These are phyloP conservation scores for Pyrenophora teres DNA, from an alignment of 2,329 filamentous ascomycete genomes.

Conservation along the genomic window DNA sequence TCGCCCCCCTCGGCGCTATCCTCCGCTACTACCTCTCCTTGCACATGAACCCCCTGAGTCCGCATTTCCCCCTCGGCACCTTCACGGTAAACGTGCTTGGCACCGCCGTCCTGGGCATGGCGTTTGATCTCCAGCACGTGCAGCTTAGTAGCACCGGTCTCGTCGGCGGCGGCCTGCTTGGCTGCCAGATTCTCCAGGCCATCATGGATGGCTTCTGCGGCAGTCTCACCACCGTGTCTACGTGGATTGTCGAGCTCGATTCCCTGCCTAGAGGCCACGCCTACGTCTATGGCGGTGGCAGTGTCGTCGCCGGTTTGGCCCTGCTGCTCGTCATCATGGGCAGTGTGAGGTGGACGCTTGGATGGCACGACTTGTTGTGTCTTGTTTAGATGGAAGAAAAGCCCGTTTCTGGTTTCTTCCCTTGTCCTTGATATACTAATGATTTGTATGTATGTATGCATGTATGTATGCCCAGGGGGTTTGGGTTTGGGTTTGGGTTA, in stretches of 20 bases:
- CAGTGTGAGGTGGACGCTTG: slow-evolving; percentile 69
- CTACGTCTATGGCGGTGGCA: slow-evolving; percentile 70
- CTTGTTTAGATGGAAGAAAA: no score
- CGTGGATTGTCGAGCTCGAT: slow-evolving; percentile 54
- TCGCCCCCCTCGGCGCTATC: slow-evolving; percentile 80
- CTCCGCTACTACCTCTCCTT: slow-evolving; percentile 74
- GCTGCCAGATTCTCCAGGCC: slow-evolving; percentile 55
- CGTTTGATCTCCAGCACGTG: slow-evolving; percentile 77
- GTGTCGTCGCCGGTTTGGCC: slow-evolving; percentile 63
- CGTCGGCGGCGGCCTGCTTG: slow-evolving; percentile 47
- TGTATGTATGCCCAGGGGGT: no score
- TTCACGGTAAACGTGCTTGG: slow-evolving; percentile 82
- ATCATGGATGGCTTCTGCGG: slow-evolving; percentile 57
- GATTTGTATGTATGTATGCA: no score
- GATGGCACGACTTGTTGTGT: slow-evolving; percentile 32
- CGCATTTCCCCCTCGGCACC: slow-evolving; percentile 81
- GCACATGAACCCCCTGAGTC: slow-evolving; percentile 68
- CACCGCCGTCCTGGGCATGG: slow-evolving; percentile 73
- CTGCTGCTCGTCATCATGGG: slow-evolving; percentile 75
- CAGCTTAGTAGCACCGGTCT: slow-evolving; percentile 51
- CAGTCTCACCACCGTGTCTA: slow-evolving; percentile 54
- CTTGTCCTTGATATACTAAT: no score
- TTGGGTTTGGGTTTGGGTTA: no score
- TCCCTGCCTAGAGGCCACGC: slow-evolving; percentile 55
- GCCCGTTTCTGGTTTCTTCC: no score